Base-by-base conservation (phyloP, 306 rosid species). In the Fragaria vesca region DNA sequence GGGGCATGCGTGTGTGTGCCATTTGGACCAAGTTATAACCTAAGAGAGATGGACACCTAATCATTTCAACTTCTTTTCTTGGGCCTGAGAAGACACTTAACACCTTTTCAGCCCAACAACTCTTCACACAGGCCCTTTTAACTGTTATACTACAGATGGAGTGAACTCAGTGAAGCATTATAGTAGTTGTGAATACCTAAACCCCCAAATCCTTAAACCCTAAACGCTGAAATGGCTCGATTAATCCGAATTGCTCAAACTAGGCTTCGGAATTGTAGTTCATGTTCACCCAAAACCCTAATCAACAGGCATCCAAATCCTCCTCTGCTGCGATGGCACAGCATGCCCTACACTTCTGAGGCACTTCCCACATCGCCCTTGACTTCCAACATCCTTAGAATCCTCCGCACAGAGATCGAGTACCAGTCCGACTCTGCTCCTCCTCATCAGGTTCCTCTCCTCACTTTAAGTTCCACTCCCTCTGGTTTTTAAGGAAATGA, bases 391-490 rank as follows among this genome's bases (percentile, higher is more conserved):
- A 86, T 91, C 55, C 65, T 90, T 61, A 82, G 97, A 82, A 79
- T 90, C 21, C 90, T 92, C n/a, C 84, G 84, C 8, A 87, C 83
- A 76, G 97, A 92, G 76, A 86, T 90, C 30, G 83, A 83, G 75
- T 89, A 85, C 84, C 92, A 85, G 46, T 75, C 60, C 47, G 88
- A 86, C 8, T 88, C 80, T 73, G 92, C 94, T 52, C 97, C 94
- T 77, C 91, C 91, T 3, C 79, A 86, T 6, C 89, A 90, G 97
- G 98, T 92, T 87, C 58, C 52, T 76, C 20, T 15, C 9, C 21
- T 38, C 34, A 7, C 6, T 6, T 28, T 28, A 55, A 24, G 61
- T 62, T 69, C 79, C 7, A 13, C 38, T 66, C 46, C 12, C 40
- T 78, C 78, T 78, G 61, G 47, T 66, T 20, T 4, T 43, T 42